These are phyloP conservation scores for Mycena floridula DNA, from an alignment of 768 basidiomycete species.

Conservation along the genomic window DNA sequence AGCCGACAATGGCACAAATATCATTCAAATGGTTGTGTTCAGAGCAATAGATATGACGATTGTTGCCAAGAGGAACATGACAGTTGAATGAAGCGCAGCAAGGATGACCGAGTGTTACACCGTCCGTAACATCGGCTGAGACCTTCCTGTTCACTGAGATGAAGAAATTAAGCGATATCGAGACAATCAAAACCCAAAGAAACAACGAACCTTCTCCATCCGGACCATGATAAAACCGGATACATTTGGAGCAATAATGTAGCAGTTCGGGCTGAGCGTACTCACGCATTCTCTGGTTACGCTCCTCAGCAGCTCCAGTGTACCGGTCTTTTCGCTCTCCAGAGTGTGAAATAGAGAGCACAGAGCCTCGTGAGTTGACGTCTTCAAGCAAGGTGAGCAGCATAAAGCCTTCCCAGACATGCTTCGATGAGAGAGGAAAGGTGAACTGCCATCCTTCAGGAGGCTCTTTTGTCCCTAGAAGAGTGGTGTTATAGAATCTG, in stretches of 20 bases:
- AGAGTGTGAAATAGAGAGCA: background rate
- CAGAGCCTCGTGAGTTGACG: background rate
- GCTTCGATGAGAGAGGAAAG: background rate
- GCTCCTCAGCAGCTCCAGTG: background rate
- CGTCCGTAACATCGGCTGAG: slow-evolving; percentile 16
- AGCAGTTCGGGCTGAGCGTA: background rate
- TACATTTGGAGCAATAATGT: background rate
- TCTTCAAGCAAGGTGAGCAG: background rate
- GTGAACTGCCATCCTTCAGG: slow-evolving; percentile 16
- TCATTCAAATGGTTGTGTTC: slow-evolving; percentile 2
- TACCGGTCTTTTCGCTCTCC: background rate
- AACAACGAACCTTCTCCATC: too few relatives aligned
- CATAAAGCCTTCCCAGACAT: background rate
- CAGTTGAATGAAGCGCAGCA: slow-evolving; percentile 18
- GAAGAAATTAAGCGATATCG: too few relatives aligned
- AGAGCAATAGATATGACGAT: slow-evolving; percentile 8
- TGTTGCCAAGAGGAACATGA: slow-evolving; percentile 7
- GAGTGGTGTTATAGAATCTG: slow-evolving; percentile 10
- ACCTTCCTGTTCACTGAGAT: background rate
- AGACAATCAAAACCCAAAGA: too few relatives aligned
- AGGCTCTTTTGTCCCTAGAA: slow-evolving; percentile 6
- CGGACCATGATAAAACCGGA: background rate
- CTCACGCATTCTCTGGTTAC: background rate
- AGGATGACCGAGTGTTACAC: slow-evolving; percentile 18
- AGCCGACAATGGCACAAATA: slow-evolving; percentile 7